A percentile compares a stretch with the other conserved stretches of the same genome.
phyloP scores from a whole-genome alignment of 768 basidiomycete species.

The Lactarius hatsudake region DNA sequence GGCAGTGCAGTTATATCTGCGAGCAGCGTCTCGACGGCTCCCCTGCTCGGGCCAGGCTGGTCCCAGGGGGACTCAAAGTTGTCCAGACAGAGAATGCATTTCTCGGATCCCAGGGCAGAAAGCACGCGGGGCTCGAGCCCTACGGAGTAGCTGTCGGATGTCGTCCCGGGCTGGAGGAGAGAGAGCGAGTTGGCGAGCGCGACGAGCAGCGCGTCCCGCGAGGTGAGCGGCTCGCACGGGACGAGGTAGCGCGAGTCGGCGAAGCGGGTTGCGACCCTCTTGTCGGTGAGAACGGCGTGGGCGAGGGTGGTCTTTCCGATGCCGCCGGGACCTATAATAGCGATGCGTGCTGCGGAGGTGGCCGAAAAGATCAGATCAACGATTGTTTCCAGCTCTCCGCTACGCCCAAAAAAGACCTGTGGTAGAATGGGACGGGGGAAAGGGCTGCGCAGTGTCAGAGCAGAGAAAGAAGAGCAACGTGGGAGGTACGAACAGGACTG shows the following conservation, averaged over 20 bases:
- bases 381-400: slow-evolving; percentile 14
- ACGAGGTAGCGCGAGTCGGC: slow-evolving; percentile 34
- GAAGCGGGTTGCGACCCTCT: slow-evolving; percentile 30
- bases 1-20: slow-evolving; percentile 13
- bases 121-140: slow-evolving; percentile 13
- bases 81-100: slow-evolving; percentile 38
- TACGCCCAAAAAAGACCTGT: slow-evolving; percentile 24
- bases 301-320: slow-evolving; percentile 43
- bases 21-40: slow-evolving; percentile 20
- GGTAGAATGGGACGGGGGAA: slow-evolving; percentile 9
- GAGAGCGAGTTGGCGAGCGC: slow-evolving; percentile 30
- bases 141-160: slow-evolving; percentile 6
- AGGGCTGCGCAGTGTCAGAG: slow-evolving; percentile 11
- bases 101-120: slow-evolving; percentile 25
- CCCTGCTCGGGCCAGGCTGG: slow-evolving; percentile 15
- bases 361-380: slow-evolving; percentile 11
- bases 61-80: slow-evolving; percentile 45
- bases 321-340: slow-evolving; percentile 35
- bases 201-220: slow-evolving; percentile 29
- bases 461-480: not conserved
- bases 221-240: slow-evolving; percentile 33
- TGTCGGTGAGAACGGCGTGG: slow-evolving; percentile 34
- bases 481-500: slow-evolving; percentile 5
- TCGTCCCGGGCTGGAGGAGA: slow-evolving; percentile 11
- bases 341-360: slow-evolving; percentile 15